Base-by-base conservation (phyloP, 192 early-diverging fungal species). In the Backusella tuberculispora region DNA sequence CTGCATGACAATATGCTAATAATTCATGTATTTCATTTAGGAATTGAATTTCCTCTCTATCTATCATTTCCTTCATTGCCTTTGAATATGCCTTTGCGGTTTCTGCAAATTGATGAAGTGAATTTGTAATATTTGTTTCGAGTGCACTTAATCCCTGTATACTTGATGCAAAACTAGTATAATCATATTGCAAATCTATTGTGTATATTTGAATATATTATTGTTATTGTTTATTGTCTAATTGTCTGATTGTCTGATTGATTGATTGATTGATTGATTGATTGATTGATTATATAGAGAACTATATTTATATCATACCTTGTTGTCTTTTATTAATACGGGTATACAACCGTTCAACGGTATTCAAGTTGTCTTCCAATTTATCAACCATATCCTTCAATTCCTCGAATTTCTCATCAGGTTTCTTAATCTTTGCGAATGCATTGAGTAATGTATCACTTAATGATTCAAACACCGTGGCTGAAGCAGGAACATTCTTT, bases 371-470 rank as follows among this genome's bases (percentile, higher is more conserved):
- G 67, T 96, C 94, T 66, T 94, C 92, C 73, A 98, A 83, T 76
- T 95, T 95, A 19, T 91, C 90, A 4, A 98, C 79, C 43, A 80
- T 85, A 63, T 96, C 95, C 47, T 90, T 85, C 85, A 96, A 92
- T 63, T 92, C 90, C 21, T 93, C 81, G 82, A 97, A 98, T 70
- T 88, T 85, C 71, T 94, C 91, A 69, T 98, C 96, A 5, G 90
- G 92, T 72, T 95, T 93, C 75, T 91, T 93, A 72, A 97, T 89
- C 87, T 95, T 98, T 66, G 92, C 85, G 76, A 97, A 97, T 17
- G 94, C 92, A 76, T 95, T 97, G 41, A 99, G 63, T 26, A 99
- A 75, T 12, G 85, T 90, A 82, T 98, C 97, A 46, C 94, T 88
- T 29, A 99, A 80, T 50, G 85, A 90, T 41, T 97, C 96, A 67